Conservation (phyloP, 2,329 filamentous ascomycete species). For the Dichotomopilus funicola region DNA sequence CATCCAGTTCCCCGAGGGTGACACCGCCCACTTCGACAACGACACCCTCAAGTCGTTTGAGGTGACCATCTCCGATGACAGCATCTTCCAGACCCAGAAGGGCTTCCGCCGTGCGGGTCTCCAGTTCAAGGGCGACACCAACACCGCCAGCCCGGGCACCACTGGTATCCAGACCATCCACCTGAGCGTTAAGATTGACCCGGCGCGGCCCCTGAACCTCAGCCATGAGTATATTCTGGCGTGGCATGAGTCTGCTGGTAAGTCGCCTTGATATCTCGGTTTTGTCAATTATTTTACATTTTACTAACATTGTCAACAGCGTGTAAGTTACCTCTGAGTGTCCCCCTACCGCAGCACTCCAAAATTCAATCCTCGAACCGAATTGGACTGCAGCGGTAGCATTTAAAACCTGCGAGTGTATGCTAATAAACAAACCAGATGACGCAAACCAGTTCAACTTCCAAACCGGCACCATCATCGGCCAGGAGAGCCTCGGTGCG, state of each 20-base stretch:
- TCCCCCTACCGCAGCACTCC: background rate
- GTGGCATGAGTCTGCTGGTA: conserved; percentile 32
- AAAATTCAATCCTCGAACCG: background rate
- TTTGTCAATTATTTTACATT: no score
- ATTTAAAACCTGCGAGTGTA: no score
- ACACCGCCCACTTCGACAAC: conserved; percentile 34
- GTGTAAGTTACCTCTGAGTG: no score
- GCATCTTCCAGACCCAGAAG: conserved; percentile 40
- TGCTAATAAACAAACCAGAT: conserved; percentile 9
- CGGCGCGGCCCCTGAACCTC: conserved; percentile 29
- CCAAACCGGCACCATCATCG: conserved; percentile 31
- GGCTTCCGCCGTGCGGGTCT: conserved; percentile 42
- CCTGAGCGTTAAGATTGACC: conserved; percentile 32
- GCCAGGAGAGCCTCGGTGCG: conserved; percentile 30
- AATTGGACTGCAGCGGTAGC: no score
- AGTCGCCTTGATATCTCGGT: no score
- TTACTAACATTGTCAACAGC: no score
- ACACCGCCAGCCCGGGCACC: conserved; percentile 32
- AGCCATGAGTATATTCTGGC: conserved; percentile 35
- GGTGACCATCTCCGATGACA: conserved; percentile 38
- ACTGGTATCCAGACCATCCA: conserved; percentile 32
- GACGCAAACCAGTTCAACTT: conserved; percentile 35
- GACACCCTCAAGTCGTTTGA: conserved; percentile 34
- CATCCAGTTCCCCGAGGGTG: conserved; percentile 27
- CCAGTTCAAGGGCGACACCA: conserved; percentile 37